Evolutionary conservation across 352 stramenopile species (phyloP).

Genomic region (Nothophytophthora sp.): DNA sequence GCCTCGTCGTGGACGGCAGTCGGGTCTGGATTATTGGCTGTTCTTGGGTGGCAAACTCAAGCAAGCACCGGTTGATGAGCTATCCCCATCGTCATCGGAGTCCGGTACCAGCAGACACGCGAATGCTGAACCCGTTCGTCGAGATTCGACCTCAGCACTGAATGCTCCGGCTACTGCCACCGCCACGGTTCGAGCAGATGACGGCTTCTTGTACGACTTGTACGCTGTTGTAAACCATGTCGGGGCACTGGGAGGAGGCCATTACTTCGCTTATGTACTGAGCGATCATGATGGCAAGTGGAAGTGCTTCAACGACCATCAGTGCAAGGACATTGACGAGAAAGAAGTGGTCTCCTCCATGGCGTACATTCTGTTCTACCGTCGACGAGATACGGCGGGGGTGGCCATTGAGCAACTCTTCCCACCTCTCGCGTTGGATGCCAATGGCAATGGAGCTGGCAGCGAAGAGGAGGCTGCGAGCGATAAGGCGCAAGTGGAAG

Average conservation of each 20-base stretch:
- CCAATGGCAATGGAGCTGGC: conserved; percentile 22
- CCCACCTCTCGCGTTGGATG: conserved; percentile 48
- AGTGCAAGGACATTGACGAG: conserved; percentile 87
- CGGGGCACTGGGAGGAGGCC: conserved; percentile 93
- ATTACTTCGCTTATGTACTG: conserved; percentile 93
- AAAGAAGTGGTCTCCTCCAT: conserved; percentile 85
- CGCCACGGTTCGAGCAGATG: conserved; percentile 45
- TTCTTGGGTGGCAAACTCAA: conserved; percentile 79
- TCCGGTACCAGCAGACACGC: conserved; percentile 6
- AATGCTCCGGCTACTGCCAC: conserved; percentile 64
- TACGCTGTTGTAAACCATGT: conserved; percentile 99
- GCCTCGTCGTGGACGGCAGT: conserved; percentile 38
- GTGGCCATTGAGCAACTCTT: conserved; percentile 78
- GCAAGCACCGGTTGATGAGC: conserved; percentile 4
- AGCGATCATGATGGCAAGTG: conserved; percentile 92
- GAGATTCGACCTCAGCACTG: conserved; percentile 35
- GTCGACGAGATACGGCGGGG: conserved; percentile 64
- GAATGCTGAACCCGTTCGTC: conserved; percentile 11
- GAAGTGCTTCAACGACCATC: conserved; percentile 98
- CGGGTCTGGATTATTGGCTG: conserved; percentile 66
- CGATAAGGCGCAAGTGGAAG: conserved; percentile 68
- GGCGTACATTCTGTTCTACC: conserved; percentile 93
- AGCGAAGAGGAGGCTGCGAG: conserved; percentile 37
- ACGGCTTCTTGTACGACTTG: conserved; percentile 92
- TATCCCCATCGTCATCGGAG: conserved; percentile 6